Conservation (phyloP, 345 rosid species). For the Murraya koenigii region DNA sequence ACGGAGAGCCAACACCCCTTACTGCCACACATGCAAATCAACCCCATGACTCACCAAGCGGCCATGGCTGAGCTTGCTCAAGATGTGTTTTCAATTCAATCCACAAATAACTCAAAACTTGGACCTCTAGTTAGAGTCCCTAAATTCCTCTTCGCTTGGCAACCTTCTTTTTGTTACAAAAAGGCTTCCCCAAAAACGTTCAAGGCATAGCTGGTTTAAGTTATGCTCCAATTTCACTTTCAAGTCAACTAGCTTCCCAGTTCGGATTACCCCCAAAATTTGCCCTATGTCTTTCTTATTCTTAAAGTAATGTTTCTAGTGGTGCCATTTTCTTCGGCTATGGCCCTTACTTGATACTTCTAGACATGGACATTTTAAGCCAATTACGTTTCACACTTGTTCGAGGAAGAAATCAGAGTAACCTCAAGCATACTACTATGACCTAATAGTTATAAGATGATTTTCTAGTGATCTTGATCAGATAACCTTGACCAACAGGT, state of each 20-base stretch:
- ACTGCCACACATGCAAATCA: conserved; percentile 20
- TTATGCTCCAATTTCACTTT: conserved; percentile 21
- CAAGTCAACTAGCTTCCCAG: conserved; percentile 31
- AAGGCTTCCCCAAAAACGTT: conserved; percentile 22
- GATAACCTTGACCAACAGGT: too few relatives aligned
- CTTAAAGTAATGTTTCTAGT: not conserved
- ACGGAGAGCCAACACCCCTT: conserved; percentile 16
- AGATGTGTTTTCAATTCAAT: conserved; percentile 28
- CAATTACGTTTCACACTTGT: conserved; percentile 19
- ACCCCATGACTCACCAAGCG: conserved; percentile 21
- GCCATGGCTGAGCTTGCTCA: conserved; percentile 34
- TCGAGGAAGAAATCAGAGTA: too few relatives aligned
- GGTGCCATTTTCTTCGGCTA: conserved; percentile 31
- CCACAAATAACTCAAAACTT: conserved; percentile 23
- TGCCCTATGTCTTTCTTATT: conserved; percentile 28
- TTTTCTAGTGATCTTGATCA: too few relatives aligned
- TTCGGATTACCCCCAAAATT: conserved; percentile 30
- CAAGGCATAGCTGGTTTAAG: conserved; percentile 32
- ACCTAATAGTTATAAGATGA: too few relatives aligned
- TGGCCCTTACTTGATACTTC: conserved; percentile 19
- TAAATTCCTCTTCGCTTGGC: conserved; percentile 30
- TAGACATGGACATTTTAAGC: conserved; percentile 10
- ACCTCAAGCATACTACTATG: too few relatives aligned
- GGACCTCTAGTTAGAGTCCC: conserved; percentile 17
- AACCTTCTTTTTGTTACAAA: conserved; percentile 18